Evolutionary conservation across 352 stramenopile species (phyloP).

Genomic region (Phytopythium montanum): DNA sequence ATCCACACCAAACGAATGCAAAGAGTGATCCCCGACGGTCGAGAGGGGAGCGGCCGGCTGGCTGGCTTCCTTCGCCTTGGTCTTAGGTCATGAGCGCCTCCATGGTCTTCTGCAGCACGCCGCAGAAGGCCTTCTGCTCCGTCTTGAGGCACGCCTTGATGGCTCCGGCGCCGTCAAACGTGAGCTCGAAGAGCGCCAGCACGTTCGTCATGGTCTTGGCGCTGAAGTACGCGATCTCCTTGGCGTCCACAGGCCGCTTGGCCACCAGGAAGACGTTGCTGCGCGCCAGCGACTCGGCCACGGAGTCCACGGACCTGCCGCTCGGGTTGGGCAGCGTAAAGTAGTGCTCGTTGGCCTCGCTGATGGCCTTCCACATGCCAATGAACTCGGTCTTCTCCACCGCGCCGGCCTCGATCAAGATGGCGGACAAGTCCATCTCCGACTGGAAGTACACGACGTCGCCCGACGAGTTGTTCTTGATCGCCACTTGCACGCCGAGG

Average conservation of each 20-base stretch:
- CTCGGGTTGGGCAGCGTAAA: conserved; percentile 78
- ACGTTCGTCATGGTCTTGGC: conserved; percentile 92
- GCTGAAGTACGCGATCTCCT: conserved; percentile 96
- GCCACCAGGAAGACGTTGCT: conserved; percentile 95
- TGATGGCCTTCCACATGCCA: conserved; percentile 94
- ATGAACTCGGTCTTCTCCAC: conserved; percentile 94
- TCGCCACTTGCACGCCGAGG: conserved; percentile 91
- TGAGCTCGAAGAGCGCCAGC: conserved; percentile 93
- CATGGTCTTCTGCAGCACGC: conserved; percentile 86
- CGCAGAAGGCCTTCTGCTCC: conserved; percentile 89
- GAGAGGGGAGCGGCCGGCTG: background rate
- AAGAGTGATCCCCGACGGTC: background rate
- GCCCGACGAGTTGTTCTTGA: conserved; percentile 96
- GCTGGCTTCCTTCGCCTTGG: background rate
- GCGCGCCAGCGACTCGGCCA: conserved; percentile 83
- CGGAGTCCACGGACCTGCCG: conserved; percentile 69
- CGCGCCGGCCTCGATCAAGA: conserved; percentile 86
- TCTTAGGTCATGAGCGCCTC: conserved; percentile 64
- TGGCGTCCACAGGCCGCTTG: conserved; percentile 90
- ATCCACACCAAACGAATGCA: background rate
- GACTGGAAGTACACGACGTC: conserved; percentile 96
- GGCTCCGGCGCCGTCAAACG: conserved; percentile 91
- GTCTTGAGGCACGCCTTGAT: conserved; percentile 95
- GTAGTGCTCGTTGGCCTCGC: conserved; percentile 94
- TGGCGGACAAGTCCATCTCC: conserved; percentile 86